Conservation (phyloP, 148 eudicot species). For the Silene uniflora region DNA sequence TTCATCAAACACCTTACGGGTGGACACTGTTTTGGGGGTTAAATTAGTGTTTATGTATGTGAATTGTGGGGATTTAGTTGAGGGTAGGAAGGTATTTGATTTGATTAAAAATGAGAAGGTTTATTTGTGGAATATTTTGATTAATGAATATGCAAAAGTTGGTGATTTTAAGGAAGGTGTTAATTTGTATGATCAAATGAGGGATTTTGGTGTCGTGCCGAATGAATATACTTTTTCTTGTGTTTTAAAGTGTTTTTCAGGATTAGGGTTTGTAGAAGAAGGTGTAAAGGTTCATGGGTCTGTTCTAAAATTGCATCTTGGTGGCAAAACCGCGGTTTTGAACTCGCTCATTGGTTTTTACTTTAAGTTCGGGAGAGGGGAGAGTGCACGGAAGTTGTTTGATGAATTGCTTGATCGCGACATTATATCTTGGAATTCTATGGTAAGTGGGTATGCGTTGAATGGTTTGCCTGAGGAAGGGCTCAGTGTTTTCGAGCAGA, state of each 20-base stretch:
- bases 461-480: constrained; percentile 42
- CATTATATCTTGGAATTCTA: constrained; percentile 62
- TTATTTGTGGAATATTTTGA: constrained; percentile 64
- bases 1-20: constrained; percentile 35
- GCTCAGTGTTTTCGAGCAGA: constrained; percentile 36
- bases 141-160: constrained; percentile 54
- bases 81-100: constrained; percentile 54
- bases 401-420: constrained; percentile 52
- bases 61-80: constrained; percentile 60
- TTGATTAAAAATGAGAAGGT: constrained; percentile 53
- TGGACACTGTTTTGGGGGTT: constrained; percentile 41
- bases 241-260: constrained; percentile 54
- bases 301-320: constrained; percentile 44
- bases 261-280: constrained; percentile 36
- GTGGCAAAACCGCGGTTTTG: constrained; percentile 36
- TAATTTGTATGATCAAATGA: constrained; percentile 43
- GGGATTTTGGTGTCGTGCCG: constrained; percentile 36
- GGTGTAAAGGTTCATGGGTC: constrained; percentile 52
- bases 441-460: constrained; percentile 62
- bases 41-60: constrained; percentile 78
- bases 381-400: constrained; percentile 54
- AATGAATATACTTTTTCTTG: constrained; percentile 59
- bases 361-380: constrained; percentile 41
- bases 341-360: constrained; percentile 58
- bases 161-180: constrained; percentile 51